Percentiles rank a stretch among this genome's conserved stretches.
Conservation (phyloP, 495 filamentous ascomycete genomes). For the Penicillium alfredii region DNA sequence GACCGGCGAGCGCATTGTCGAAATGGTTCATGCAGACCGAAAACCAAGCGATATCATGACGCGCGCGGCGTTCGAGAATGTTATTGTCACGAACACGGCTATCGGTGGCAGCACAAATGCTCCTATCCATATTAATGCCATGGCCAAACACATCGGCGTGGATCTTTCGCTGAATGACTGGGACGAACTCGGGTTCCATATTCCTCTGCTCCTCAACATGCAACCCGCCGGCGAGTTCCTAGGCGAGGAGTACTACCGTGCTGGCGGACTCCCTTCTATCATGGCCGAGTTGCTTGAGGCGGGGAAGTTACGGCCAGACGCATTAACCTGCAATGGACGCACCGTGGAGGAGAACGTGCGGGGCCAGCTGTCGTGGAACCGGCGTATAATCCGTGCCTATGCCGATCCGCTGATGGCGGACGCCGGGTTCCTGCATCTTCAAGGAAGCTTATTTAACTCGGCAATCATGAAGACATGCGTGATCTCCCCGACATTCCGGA, state of each 20-base stretch:
- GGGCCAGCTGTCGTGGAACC: conserved; percentile 40
- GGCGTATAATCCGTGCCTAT: conserved; percentile 39
- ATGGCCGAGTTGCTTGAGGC: conserved; percentile 48
- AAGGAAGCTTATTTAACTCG: conserved; percentile 47
- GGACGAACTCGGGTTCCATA: conserved; percentile 43
- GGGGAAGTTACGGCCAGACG: conserved; percentile 35
- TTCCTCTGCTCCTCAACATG: conserved; percentile 50
- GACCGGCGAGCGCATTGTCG: conserved; percentile 48
- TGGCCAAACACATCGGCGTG: conserved; percentile 50
- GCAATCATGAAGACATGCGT: conserved; percentile 56
- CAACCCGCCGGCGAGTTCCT: conserved; percentile 48
- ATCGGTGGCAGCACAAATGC: conserved; percentile 54
- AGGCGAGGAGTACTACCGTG: conserved; percentile 48
- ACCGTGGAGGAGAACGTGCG: conserved; percentile 38
- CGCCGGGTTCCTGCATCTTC: conserved; percentile 47
- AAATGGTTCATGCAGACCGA: conserved; percentile 48
- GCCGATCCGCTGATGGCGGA: conserved; percentile 41
- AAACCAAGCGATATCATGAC: conserved; percentile 54
- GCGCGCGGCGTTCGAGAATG: conserved; percentile 50
- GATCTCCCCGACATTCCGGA: conserved; percentile 43
- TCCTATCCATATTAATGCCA: conserved; percentile 50
- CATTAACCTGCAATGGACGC: conserved; percentile 40
- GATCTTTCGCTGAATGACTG: conserved; percentile 48
- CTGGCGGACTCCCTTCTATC: conserved; percentile 49
- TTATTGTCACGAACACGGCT: conserved; percentile 47